Evolutionary conservation across 441 rosid species (phyloP), one percentile per base, ranked within the genome.

Genomic region (Viola pubescens): DNA sequence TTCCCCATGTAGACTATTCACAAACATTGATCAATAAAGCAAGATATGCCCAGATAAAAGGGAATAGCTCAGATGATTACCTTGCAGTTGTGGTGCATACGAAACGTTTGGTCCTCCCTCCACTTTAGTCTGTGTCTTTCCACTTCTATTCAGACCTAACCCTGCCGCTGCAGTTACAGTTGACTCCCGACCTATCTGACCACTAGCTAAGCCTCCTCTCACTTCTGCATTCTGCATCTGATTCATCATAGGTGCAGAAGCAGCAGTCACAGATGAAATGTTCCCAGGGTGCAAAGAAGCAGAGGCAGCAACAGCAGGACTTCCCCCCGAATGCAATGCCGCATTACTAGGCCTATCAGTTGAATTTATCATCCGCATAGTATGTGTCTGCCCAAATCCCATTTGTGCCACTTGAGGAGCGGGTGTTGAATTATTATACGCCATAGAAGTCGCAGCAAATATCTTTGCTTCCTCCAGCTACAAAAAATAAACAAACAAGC

Each of bases 401-500:
- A 73, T 72, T 68, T 79, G 90, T 43, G 74, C 55, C 9, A 76
- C 52, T 52, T 77, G 88, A 71, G 91, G 53, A 48, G 85, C 34
- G 34, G 34, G 34, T 26, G 34, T 2, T 26, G 34, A 26, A 26
- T 2, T 26, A 26, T 26, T 56, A 82, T 79, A 70, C 5, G 81
- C 46, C 66, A 73, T 51, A 66, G 76, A 59, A 63, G 85, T 77
- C 9, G 80, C 57, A 14, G 69, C 16, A 37, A 74, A 72, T 73
- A 79, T 79, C 64, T 73, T 82, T 50, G 88, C 70, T 53, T 85
- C 97, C 81, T 86, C 95, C 85, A 88, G 86, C 98, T 90, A 74
- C 54, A 58, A 9, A 4, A 26, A 52, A 52, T 4, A 19, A 6
- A 34, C 0, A 7, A 26, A 52, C 7, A 52, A 13, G 37, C 34